These are phyloP conservation scores for Lojkania enalia DNA, from an alignment of 2,329 filamentous ascomycete species.

Conservation along the genomic window DNA sequence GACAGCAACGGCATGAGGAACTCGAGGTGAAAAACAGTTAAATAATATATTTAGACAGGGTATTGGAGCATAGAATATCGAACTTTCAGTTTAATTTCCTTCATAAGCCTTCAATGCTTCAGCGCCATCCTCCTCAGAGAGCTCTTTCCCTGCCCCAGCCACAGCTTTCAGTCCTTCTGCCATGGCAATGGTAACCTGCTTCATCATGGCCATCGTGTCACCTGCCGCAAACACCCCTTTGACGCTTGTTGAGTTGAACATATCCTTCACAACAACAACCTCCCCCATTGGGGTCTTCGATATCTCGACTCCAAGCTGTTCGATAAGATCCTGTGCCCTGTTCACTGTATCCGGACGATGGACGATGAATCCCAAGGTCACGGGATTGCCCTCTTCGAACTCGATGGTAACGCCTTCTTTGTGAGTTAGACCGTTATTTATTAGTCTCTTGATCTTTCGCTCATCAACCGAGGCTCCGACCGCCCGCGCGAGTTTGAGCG, in stretches of 20 bases:
- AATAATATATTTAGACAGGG: no score
- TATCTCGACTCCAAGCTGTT: slow-evolving; percentile 40
- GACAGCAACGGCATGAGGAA: no score
- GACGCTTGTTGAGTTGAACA: slow-evolving; percentile 56
- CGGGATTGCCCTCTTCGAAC: slow-evolving; percentile 30
- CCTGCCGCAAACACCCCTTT: slow-evolving; percentile 59
- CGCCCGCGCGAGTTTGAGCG: slow-evolving; percentile 22
- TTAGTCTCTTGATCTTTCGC: slow-evolving; percentile 25
- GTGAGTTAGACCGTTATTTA: slow-evolving; percentile 33
- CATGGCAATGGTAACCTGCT: slow-evolving; percentile 37
- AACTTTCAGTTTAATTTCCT: slow-evolving; percentile 9
- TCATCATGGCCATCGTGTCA: slow-evolving; percentile 47
- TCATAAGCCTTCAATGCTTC: slow-evolving; percentile 18
- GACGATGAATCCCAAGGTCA: slow-evolving; percentile 32
- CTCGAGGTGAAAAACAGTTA: no score
- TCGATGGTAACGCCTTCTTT: slow-evolving; percentile 32
- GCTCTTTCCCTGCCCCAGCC: slow-evolving; percentile 28
- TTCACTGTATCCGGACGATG: slow-evolving; percentile 35
- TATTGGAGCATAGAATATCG: no score
- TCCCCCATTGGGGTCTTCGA: slow-evolving; percentile 45
- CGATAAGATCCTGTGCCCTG: slow-evolving; percentile 32
- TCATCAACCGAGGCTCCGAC: slow-evolving; percentile 31
- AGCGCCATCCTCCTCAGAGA: slow-evolving; percentile 25
- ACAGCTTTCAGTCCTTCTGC: slow-evolving; percentile 34
- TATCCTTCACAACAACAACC: slow-evolving; percentile 46